Conservation (phyloP, 2,329 filamentous ascomycete genomes). For the Cladosporium oxysporum region DNA sequence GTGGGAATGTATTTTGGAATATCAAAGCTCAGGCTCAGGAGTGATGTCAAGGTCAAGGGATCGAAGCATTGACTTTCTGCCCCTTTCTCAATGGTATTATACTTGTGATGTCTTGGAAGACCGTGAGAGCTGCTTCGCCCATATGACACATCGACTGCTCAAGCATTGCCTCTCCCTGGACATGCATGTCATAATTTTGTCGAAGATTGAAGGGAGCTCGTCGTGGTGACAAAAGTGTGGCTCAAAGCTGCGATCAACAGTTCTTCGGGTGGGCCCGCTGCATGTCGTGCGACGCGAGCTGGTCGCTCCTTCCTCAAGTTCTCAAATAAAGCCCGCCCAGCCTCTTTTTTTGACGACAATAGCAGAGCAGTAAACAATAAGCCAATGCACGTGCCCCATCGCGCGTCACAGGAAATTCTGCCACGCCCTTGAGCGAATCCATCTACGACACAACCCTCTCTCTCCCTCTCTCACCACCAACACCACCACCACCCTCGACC, state of each 20-base stretch:
- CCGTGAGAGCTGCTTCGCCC: background rate
- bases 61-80: background rate
- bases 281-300: background rate
- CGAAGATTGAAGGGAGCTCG: background rate
- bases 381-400: constrained; percentile 5
- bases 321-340: background rate
- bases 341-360: background rate
- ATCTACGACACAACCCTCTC: background rate
- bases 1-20: background rate
- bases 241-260: background rate
- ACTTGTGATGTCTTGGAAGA: background rate
- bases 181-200: background rate
- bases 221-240: background rate
- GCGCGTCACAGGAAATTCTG: background rate
- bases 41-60: background rate
- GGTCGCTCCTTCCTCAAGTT: constrained; percentile 12
- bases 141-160: background rate
- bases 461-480: background rate
- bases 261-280: background rate
- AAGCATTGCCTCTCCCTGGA: background rate
- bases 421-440: background rate
- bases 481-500: background rate
- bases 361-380: background rate
- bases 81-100: background rate
- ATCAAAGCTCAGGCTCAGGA: background rate